Percentiles rank a stretch among this genome's conserved stretches.
phyloP scores from a whole-genome alignment of 2,329 filamentous ascomycete species.

The Tolypocladium tundrense region DNA sequence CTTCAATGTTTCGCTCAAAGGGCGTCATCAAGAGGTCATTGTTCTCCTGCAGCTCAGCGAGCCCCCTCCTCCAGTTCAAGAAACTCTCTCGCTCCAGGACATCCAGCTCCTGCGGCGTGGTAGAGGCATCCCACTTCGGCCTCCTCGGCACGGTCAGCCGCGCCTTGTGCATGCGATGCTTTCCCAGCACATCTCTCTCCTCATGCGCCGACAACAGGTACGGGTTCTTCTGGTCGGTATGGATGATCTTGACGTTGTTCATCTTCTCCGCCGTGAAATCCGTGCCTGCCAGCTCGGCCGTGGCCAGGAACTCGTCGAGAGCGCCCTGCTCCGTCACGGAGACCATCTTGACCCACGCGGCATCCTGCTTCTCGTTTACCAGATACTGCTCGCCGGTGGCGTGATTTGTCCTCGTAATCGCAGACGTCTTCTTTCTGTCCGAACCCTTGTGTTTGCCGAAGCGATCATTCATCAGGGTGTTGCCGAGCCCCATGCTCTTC shows the following conservation, averaged over 20 bases:
- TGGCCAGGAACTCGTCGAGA: conserved; percentile 91
- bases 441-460: conserved; percentile 87
- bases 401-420: conserved; percentile 60
- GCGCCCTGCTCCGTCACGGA: conserved; percentile 95
- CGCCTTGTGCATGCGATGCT: conserved; percentile 71
- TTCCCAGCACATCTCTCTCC: conserved; percentile 66
- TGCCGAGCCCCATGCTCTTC: conserved; percentile 87
- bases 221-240: conserved; percentile 90
- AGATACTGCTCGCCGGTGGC: conserved; percentile 82
- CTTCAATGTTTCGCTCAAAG: conserved; percentile 93
- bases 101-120: conserved; percentile 76
- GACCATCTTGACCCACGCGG: conserved; percentile 98
- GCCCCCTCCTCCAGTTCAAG: conserved; percentile 76
- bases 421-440: conserved; percentile 61
- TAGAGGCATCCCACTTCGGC: conserved; percentile 78
- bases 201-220: conserved; percentile 80
- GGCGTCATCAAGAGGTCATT: conserved; percentile 95
- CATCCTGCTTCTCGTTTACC: conserved; percentile 82
- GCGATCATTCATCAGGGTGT: conserved; percentile 96
- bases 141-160: conserved; percentile 81
- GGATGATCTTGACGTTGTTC: conserved; percentile 98
- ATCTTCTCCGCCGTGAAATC: conserved; percentile 99
- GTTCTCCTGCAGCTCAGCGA: conserved; percentile 89
- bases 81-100: conserved; percentile 68
- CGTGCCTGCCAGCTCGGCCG: conserved; percentile 92